These are phyloP conservation scores for Penstemon newberryi DNA, from an alignment of 257 asterid species.

Conservation along the genomic window DNA sequence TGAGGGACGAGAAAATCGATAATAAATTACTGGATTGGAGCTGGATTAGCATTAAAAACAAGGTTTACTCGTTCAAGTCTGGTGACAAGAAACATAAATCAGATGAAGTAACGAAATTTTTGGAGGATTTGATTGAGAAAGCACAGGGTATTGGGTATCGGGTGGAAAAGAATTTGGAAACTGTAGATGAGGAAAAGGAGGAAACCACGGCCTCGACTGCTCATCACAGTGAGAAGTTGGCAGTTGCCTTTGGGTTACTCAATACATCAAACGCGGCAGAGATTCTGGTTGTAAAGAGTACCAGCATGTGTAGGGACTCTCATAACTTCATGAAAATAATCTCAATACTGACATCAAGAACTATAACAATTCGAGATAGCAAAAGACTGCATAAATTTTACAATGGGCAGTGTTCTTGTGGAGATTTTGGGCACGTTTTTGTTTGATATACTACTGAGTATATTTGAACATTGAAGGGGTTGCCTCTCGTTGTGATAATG, in stretches of 20 bases:
- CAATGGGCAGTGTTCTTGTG: conserved; percentile 76
- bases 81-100: conserved; percentile 33
- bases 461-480: no score
- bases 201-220: conserved; percentile 31
- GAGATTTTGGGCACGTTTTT: conserved; percentile 64
- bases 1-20: conserved; percentile 60
- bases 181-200: conserved; percentile 33
- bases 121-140: conserved; percentile 52
- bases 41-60: conserved; percentile 72
- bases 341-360: conserved; percentile 57
- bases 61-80: conserved; percentile 61
- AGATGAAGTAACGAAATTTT: conserved; percentile 35
- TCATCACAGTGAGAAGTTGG: conserved; percentile 83
- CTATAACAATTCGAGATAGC: conserved; percentile 68
- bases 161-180: conserved; percentile 35
- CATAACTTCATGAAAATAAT: conserved; percentile 66
- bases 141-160: conserved; percentile 52
- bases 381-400: conserved; percentile 75
- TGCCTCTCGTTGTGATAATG: no score
- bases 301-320: conserved; percentile 81
- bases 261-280: conserved; percentile 45
- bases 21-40: conserved; percentile 64
- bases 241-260: conserved; percentile 75
- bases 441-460: conserved; percentile 28
- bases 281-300: conserved; percentile 67